Conservation (phyloP, 352 stramenopile species). For the Phytophthora ramorum region DNA sequence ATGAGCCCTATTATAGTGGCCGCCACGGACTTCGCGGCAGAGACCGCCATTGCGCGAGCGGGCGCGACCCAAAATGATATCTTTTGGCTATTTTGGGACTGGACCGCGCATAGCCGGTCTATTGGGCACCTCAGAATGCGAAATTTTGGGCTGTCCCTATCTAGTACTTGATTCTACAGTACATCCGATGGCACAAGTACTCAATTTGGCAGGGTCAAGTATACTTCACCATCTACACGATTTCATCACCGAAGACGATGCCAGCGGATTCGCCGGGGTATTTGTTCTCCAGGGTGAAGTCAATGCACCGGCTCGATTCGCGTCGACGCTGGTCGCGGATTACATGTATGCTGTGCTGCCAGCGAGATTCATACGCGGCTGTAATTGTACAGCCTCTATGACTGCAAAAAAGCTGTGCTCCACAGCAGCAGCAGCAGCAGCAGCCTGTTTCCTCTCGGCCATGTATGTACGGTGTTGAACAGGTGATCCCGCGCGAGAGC, state of each 20-base stretch:
- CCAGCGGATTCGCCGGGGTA: neutral
- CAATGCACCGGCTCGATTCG: neutral
- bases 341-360: neutral
- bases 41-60: neutral
- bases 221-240: neutral
- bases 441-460: neutral
- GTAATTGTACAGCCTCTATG: too few relatives aligned
- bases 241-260: neutral
- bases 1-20: too few relatives aligned
- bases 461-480: neutral
- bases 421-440: neutral
- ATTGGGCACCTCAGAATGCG: conserved; percentile 10
- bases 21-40: neutral
- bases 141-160: conserved; percentile 27
- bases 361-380: neutral
- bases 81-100: conserved; percentile 25
- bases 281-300: neutral
- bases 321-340: neutral
- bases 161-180: too few relatives aligned
- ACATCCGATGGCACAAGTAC: neutral
- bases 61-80: conserved; percentile 22
- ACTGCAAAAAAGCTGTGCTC: neutral
- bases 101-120: neutral
- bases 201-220: neutral
- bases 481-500: too few relatives aligned